These are phyloP conservation scores for Mortierella sp. DNA, from an alignment of 371 early-diverging fungal genomes.

Conservation along the genomic window DNA sequence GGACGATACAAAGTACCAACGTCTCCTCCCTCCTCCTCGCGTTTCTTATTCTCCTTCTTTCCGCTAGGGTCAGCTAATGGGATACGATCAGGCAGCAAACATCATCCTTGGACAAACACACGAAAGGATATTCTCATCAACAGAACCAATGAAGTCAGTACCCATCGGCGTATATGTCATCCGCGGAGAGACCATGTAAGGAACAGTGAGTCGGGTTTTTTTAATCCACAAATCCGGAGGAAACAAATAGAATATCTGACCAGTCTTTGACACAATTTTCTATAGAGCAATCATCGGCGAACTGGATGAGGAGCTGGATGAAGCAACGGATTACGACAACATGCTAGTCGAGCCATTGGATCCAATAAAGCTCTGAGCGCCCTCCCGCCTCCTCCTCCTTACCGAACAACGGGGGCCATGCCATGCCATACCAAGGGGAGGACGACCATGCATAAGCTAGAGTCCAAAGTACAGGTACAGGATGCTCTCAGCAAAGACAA, in stretches of 20 bases:
- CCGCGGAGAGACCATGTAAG: constrained; percentile 50
- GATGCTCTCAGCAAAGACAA: no score
- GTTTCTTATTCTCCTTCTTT: background rate
- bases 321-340: constrained; percentile 37
- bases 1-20: background rate
- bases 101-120: constrained; percentile 43
- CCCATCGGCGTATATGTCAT: constrained; percentile 53
- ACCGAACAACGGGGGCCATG: no score
- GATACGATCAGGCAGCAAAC: constrained; percentile 48
- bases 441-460: no score
- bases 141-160: constrained; percentile 42
- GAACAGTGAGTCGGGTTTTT: background rate
- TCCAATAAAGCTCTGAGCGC: constrained; percentile 28
- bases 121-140: constrained; percentile 50
- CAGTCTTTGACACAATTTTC: no score
- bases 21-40: background rate
- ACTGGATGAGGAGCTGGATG: constrained; percentile 48
- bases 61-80: constrained; percentile 36
- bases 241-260: no score
- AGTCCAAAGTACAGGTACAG: no score
- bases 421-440: no score
- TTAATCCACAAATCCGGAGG: no score
- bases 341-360: constrained; percentile 46
- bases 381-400: background rate
- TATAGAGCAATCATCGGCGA: constrained; percentile 48